Evolutionary conservation across 345 rosid species (phyloP).

Genomic region (Corchorus capsularis): DNA sequence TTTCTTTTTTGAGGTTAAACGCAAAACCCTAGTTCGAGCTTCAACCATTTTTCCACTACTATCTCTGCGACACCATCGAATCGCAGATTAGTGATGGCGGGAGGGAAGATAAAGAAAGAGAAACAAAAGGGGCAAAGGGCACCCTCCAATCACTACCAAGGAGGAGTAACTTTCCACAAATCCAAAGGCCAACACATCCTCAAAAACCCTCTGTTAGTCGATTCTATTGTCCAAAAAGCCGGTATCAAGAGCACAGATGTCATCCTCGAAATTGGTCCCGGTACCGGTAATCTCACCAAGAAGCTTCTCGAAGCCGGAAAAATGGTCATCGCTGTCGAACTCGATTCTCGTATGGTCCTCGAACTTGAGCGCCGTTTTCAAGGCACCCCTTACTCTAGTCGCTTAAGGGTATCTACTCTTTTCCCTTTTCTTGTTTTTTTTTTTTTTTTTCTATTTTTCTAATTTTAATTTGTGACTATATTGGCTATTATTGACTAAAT

Average conservation of each 20-base stretch:
- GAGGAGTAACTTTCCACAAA: slow-evolving; percentile 86
- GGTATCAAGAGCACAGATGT: slow-evolving; percentile 82
- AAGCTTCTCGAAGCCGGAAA: slow-evolving; percentile 91
- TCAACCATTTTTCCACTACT: neutral
- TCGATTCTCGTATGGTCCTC: slow-evolving; percentile 92
- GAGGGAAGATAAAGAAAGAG: slow-evolving; percentile 82
- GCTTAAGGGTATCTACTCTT: slow-evolving; percentile 47
- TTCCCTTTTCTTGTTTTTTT: neutral
- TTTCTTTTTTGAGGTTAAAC: too few relatives aligned
- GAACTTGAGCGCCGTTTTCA: slow-evolving; percentile 92
- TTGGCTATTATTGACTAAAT: neutral
- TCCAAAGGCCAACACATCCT: slow-evolving; percentile 92
- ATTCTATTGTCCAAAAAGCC: slow-evolving; percentile 78
- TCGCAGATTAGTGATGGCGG: slow-evolving; percentile 50
- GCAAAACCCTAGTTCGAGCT: neutral
- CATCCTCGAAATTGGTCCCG: slow-evolving; percentile 90
- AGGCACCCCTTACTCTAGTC: slow-evolving; percentile 63
- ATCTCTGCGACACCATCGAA: neutral
- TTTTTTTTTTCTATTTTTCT: neutral
- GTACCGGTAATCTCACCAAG: slow-evolving; percentile 91
- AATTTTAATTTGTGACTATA: neutral
- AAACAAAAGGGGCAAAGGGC: slow-evolving; percentile 47
- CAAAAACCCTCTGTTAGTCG: slow-evolving; percentile 81
- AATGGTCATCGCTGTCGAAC: slow-evolving; percentile 77
- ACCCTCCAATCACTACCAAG: slow-evolving; percentile 74